Base-by-base conservation (phyloP, 805 yeast species). In the Ogataea methanolica region DNA sequence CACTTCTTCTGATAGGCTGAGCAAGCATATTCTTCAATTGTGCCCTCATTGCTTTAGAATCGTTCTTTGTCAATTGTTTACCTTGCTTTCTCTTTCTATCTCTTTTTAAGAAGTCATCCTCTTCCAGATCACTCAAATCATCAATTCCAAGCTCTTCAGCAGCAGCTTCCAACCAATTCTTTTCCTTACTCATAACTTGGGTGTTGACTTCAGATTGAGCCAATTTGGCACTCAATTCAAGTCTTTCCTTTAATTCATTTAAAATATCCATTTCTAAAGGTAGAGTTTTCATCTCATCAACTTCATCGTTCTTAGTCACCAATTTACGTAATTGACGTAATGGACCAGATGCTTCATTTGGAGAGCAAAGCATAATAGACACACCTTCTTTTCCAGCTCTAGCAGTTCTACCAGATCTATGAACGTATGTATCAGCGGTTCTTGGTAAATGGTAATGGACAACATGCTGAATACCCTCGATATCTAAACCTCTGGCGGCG, bases 381-480 rank as follows among this genome's bases (percentile, higher is more conserved):
- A 94, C 96, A 73, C 99, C 99, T 62, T 88, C 92, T 42, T 71
- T 74, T 0, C 92, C 94, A 1, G 96, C 97, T 73, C 99, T 85
- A 0, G 96, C 98, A n/a, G 99, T 94, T 77, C 99, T 83, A 51
- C 99, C 99, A 1, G 97, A 88, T 65, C 99, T 78, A 68, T 94
- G 99, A 56, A 94, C 83, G 62, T 94, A 94, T 43, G 89, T 82
- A 61, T 94, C 99, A 0, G 97, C 97, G 15, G 95, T 76, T 52
- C 98, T 76, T 11, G 99, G 98, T 52, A 94, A 74, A 67, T 94
- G 97, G 62, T 92, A 94, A 66, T 94, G 99, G 19, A 92, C 87
- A 42, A 94, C 98, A 66, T 94, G 98, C 57, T 90, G 84, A 44
- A 94, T 91, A 41, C 78, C 79, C 2, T 96, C 85, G 46, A 94